Percentiles rank a stretch among this genome's conserved stretches.
Evolutionary conservation across 306 rosid genomes (phyloP).

Genomic region (Senna siamea): DNA sequence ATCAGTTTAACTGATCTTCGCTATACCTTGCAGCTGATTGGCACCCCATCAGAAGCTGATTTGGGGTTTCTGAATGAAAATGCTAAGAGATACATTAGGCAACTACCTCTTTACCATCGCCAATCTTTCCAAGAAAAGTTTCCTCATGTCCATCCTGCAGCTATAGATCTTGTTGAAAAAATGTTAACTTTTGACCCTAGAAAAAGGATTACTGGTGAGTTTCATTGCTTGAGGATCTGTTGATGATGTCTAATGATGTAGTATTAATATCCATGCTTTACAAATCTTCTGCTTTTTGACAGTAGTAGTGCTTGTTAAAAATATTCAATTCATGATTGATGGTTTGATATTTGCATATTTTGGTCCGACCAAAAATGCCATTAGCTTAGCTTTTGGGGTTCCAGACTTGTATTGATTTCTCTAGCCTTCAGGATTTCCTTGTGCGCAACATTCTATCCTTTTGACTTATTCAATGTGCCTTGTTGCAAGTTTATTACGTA

Average conservation of each 20-base stretch:
- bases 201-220: conserved; percentile 86
- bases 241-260: conserved; percentile 30
- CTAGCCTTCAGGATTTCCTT: conserved; percentile 28
- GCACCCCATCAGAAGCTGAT: conserved; percentile 96
- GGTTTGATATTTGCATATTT: not conserved
- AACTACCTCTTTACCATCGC: conserved; percentile 68
- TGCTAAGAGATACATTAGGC: conserved; percentile 94
- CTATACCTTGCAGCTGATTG: conserved; percentile 78
- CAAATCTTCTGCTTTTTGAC: conserved; percentile 12
- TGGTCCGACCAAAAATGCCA: conserved; percentile 1
- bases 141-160: conserved; percentile 90
- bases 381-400: conserved; percentile 18
- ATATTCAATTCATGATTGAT: conserved; percentile 8
- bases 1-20: conserved; percentile 22
- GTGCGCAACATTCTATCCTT: conserved; percentile 12
- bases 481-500: not conserved
- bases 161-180: conserved; percentile 95
- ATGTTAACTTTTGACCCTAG: conserved; percentile 96
- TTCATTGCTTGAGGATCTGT: conserved; percentile 35
- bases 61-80: conserved; percentile 91
- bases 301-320: not conserved
- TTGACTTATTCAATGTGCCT: conserved; percentile 17
- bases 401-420: conserved; percentile 5
- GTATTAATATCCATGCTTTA: conserved; percentile 1
- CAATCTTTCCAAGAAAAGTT: conserved; percentile 92